Evolutionary conservation across 139 green algal genomes (phyloP), one percentile per base, ranked within the genome.

Genomic region (Chlorella sp.): DNA sequence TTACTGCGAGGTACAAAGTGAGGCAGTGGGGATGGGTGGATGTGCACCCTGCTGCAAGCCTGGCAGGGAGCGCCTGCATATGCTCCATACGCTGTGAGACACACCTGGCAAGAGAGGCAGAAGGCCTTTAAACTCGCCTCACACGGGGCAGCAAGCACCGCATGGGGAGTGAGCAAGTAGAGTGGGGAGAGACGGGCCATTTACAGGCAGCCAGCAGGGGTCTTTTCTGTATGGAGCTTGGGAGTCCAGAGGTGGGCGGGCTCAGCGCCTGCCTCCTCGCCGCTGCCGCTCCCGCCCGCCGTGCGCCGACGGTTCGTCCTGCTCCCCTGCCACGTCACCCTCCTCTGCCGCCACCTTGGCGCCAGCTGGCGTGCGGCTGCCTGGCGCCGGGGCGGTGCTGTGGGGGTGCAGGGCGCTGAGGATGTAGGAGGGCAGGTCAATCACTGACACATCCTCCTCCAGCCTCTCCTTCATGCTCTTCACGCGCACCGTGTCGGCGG

Each of bases 401-500:
- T 90, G 87, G 7, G 87, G 87, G 61, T 89, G 83, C 75, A 95
- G 86, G 1, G 57, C 85, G 9, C 39, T 40, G 39, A 91, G 84
- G 79, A 96, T 88, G 87, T 94, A 95, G 28, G 88, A 15, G 0
- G 84, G 90, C 39, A 96, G 64, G 3, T 95, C 92, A 12, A 76
- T 36, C 14, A 92, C 83, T 12, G 91, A 81, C n/a, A 97, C 86
- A 12, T 92, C 89, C 53, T 96, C 95, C 64, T 95, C 94, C 3
- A 87, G 86, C 34, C 83, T 89, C 36, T 91, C 79, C 64, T 96
- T 89, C 53, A 96, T 75, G 81, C 92, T 89, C 85, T 96, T 96
- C 21, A 97, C 89, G 39, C 93, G 73, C 57, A 96, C 93, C 26
- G 89, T 93, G 68, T 94, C 90, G n/a, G 88, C 81, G 18, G 90